Base-by-base conservation (phyloP, 805 yeast genomes). In the Lipomyces japonicus region DNA sequence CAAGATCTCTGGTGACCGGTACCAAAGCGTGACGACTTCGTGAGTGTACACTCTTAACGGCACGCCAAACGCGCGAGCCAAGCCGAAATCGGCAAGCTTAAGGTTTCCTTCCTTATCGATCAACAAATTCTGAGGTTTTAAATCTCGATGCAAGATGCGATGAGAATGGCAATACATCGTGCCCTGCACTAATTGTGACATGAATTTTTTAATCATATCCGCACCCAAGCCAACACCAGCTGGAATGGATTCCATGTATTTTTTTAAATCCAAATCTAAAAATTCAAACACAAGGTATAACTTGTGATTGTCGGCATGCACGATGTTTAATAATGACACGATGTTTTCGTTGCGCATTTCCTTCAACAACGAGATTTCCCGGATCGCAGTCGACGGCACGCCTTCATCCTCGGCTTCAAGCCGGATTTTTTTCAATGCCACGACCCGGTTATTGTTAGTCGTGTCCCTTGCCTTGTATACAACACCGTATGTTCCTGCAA, bases 21-120 rank as follows among this genome's bases (percentile, higher is more conserved):
- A 93, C 98, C 98, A 93, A 60, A 93, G 73, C 0, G 98, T 93
- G 42, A 93, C 98, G 41, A 93, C 97, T 68, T 93, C 98, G 70
- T 93, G 97, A 10, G 98, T 91, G 65, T 91, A 93, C 1, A 96
- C 95, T 63, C 96, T 80, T 54, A 93, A 78, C 0, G 98, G 98
- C 12, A 93, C 96, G 45, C 98, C 98, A 68, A 89, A 93, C 0
- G 97, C 97, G 55, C 98, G 75, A 0, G 98, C 98, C 45, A 93
- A 75, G 30, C 98, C 98, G 66, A 93, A 93, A 71, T 93, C 95
- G 1, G 90, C 93, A 43, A 85, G 73, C 67, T 89, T 89, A 66
- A 93, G 77, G 68, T 87, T 91, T 35, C 98, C 97, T 65, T 90
- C 96, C 67, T 89, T 90, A 70, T 93, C 89, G 62, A 93, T 91